Conservation (phyloP, 352 stramenopile genomes). For the Globisporangium perplexum region DNA sequence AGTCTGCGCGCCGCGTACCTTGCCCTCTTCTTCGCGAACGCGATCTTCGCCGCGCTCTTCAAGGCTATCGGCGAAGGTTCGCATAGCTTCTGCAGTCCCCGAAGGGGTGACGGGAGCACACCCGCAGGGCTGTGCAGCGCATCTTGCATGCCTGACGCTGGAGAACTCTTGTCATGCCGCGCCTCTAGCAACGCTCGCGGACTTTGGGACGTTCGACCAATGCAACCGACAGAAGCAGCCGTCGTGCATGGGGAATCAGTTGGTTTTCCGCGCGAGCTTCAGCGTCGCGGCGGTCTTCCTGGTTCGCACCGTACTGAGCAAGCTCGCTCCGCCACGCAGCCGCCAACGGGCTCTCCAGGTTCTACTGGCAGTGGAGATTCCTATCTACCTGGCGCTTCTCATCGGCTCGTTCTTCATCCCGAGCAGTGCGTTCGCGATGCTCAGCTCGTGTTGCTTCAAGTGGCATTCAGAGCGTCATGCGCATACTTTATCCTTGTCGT, state of each 20-base stretch:
- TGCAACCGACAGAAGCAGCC: conserved; percentile 34
- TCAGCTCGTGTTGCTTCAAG: not conserved
- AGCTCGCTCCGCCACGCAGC: conserved; percentile 25
- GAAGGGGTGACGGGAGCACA: no score
- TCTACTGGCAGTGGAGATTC: conserved; percentile 34
- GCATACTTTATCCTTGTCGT: not conserved
- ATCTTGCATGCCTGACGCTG: not conserved
- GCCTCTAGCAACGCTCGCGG: conserved; percentile 20
- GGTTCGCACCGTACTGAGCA: conserved; percentile 38
- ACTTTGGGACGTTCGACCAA: conserved; percentile 57
- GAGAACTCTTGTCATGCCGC: no score
- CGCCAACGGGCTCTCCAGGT: conserved; percentile 21
- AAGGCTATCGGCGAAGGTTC: conserved; percentile 54
- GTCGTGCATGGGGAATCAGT: conserved; percentile 59
- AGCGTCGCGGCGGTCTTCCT: conserved; percentile 55
- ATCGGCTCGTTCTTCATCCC: conserved; percentile 74
- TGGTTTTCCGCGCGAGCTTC: conserved; percentile 67
- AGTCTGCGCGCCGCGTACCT: conserved; percentile 40
- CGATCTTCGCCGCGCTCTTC: conserved; percentile 59
- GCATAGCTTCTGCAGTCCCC: no score
- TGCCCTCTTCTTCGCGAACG: conserved; percentile 66
- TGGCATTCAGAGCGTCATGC: no score
- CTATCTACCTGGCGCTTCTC: conserved; percentile 42
- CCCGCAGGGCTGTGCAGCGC: not conserved
- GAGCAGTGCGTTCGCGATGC: conserved; percentile 24